Evolutionary conservation across 805 yeast genomes (phyloP), one percentile per base, ranked within the genome.

Genomic region (Wickerhamiella shivajii): DNA sequence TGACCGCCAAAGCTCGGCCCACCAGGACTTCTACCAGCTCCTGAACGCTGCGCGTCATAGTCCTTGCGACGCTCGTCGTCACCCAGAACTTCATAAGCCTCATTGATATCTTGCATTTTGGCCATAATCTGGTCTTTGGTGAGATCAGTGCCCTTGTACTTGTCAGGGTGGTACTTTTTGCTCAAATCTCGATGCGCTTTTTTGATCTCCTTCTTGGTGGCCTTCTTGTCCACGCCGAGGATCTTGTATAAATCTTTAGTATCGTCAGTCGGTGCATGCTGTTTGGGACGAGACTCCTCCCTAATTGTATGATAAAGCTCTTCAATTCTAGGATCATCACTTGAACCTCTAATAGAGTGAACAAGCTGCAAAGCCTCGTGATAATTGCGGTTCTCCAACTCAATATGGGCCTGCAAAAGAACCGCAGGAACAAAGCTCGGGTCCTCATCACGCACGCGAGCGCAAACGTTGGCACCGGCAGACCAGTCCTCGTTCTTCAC

Each of bases 31-130:
- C 27, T 14, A 11, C 27, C 20, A n/a, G 6, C 13, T 12, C 36
- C 39, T n/a, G 19, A 5, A 4, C 33, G 10, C 17, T 26, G 29
- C 8, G 24, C 36, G 26, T 85, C 94, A 47, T 78, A 87, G 29
- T 72, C 67, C 28, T 60, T 67, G 39, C 74, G 66, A 39, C 67
- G 59, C 28, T 72, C 77, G 2, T 70, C 69, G 44, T 78, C 72
- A 7, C 84, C 69, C 23, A 87, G 61, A 2, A 77, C 74, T 51
- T 84, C 96, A 54, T 90, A 84, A 0, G 97, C 97, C 50, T 78
- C 81, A 55, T 87, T 90, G 42, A 87, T 79, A 36, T 77, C 85
- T 30, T 92, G 83, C 85, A 87, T 90, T 47, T 78, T 80, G 31
- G 61, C 61, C 54, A 83, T 93, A 23, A 77, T 76, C 38, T 77